Evolutionary conservation across 75 land plant genomes (phyloP).

Genomic region (Larix kaempferi): DNA sequence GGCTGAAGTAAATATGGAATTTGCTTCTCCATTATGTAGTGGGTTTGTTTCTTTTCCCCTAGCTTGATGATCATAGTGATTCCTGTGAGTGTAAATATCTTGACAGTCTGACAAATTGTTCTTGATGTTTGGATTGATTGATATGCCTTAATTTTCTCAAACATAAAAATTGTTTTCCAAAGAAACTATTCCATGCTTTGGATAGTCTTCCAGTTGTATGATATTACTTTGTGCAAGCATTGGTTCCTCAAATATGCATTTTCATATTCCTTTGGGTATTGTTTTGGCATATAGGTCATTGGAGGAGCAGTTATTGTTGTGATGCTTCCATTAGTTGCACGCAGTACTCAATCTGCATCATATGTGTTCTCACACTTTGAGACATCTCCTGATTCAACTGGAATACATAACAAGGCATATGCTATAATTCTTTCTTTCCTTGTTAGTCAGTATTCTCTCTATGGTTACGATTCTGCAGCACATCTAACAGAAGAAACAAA

Average conservation of each 20-base stretch:
- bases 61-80: not conserved
- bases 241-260: not conserved
- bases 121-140: not conserved
- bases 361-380: slow-evolving; percentile 72
- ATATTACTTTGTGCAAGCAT: not conserved
- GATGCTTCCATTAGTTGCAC: slow-evolving; percentile 72
- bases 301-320: slow-evolving; percentile 73
- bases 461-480: slow-evolving; percentile 86
- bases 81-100: too few relatives aligned
- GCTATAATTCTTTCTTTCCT: slow-evolving; percentile 63
- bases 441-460: slow-evolving; percentile 83
- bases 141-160: not conserved
- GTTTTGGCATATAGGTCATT: slow-evolving; percentile 44
- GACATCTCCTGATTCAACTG: slow-evolving; percentile 40
- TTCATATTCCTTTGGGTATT: too few relatives aligned
- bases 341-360: slow-evolving; percentile 59
- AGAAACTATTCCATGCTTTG: not conserved
- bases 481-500: slow-evolving; percentile 89
- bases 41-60: not conserved
- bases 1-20: not conserved
- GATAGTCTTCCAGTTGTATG: too few relatives aligned
- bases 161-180: not conserved
- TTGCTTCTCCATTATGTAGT: not conserved
- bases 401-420: slow-evolving; percentile 54
- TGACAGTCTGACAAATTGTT: too few relatives aligned